Conservation (phyloP, 1,284 basidiomycete genomes). For the Trametes pubescens region DNA sequence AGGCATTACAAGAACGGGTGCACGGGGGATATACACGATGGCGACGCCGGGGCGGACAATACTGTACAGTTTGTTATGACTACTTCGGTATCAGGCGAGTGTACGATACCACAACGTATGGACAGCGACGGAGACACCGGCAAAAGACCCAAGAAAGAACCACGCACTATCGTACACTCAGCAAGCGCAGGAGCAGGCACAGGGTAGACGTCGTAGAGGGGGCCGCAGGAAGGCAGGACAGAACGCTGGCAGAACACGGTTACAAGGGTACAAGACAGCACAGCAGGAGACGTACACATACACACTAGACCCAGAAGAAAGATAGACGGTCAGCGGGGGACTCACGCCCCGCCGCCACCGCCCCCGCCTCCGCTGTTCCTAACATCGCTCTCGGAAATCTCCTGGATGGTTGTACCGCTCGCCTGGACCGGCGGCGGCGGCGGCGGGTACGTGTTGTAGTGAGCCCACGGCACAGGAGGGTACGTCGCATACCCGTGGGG, state of each 20-base stretch:
- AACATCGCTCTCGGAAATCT: conserved; percentile 31
- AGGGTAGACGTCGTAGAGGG: background rate
- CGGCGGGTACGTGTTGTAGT: conserved; percentile 37
- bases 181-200: background rate
- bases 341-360: conserved; percentile 19
- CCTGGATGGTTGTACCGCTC: conserved; percentile 27
- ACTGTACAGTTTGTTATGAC: conserved; percentile 21
- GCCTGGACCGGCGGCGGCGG: conserved; percentile 20
- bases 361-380: conserved; percentile 30
- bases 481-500: conserved; percentile 30
- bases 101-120: conserved; percentile 17
- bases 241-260: conserved; percentile 11
- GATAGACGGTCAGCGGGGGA: background rate
- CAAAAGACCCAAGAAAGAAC: conserved; percentile 12
- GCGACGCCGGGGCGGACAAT: conserved; percentile 1
- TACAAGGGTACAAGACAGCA: conserved; percentile 13
- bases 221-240: background rate
- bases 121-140: conserved; percentile 2
- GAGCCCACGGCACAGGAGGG: conserved; percentile 36
- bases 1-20: too few species aligned
- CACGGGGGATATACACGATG: background rate
- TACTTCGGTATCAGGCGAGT: conserved; percentile 20
- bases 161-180: conserved; percentile 22
- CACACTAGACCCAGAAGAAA: conserved; percentile 11
- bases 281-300: conserved; percentile 28